These are phyloP conservation scores for Aaosphaeria pasadenensis DNA, from an alignment of 2,329 filamentous ascomycete genomes.

Conservation along the genomic window DNA sequence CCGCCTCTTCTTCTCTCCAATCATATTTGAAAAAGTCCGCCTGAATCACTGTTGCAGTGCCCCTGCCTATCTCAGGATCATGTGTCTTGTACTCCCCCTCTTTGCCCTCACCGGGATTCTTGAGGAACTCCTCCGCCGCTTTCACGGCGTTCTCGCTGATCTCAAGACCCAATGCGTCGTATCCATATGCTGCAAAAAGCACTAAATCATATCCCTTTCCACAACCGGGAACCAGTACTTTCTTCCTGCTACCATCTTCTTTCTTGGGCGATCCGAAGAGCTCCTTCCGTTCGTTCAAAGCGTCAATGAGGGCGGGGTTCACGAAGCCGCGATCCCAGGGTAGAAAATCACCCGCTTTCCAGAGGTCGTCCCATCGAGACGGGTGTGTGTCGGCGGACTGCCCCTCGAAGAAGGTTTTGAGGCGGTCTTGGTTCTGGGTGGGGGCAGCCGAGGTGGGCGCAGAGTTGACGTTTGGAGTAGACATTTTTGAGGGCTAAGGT, in stretches of 20 bases:
- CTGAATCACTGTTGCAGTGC: slow-evolving; percentile 54
- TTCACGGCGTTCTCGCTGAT: slow-evolving; percentile 52
- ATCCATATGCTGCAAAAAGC: slow-evolving; percentile 70
- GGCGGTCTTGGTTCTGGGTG: slow-evolving; percentile 32
- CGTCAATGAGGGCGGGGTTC: slow-evolving; percentile 59
- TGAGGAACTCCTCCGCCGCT: slow-evolving; percentile 44
- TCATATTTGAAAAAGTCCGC: slow-evolving; percentile 67
- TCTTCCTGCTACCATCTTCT: slow-evolving; percentile 40
- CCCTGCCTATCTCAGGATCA: slow-evolving; percentile 45
- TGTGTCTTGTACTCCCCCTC: slow-evolving; percentile 44
- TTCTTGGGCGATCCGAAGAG: slow-evolving; percentile 31
- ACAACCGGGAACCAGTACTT: slow-evolving; percentile 76
- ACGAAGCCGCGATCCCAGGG: slow-evolving; percentile 60
- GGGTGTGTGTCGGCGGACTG: slow-evolving; percentile 41
- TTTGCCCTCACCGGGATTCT: slow-evolving; percentile 30
- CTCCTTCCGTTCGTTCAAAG: slow-evolving; percentile 40
- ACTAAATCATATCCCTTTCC: slow-evolving; percentile 79
- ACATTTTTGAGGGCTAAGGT: neutral
- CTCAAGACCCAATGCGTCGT: slow-evolving; percentile 75
- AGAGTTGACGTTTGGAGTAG: neutral
- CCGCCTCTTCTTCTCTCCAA: slow-evolving; percentile 47
- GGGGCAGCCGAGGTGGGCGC: slow-evolving; percentile 10
- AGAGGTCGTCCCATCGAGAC: slow-evolving; percentile 55
- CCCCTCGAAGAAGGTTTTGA: slow-evolving; percentile 43
- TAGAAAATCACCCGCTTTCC: slow-evolving; percentile 50